phyloP scores from a whole-genome alignment of 2,329 filamentous ascomycete species.

The Knufia petricola region DNA sequence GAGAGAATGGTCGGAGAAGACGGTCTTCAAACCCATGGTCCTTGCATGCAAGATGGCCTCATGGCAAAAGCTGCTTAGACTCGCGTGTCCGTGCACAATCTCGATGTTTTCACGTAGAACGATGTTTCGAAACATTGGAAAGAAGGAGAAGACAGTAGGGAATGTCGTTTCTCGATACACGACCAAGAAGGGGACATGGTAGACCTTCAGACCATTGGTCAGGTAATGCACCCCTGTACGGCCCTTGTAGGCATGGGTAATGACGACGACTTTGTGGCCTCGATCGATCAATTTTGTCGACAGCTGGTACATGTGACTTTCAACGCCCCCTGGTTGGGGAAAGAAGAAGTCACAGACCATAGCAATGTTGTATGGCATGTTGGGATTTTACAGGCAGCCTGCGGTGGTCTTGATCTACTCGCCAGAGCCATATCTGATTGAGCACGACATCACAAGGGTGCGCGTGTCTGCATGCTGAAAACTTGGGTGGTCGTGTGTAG shows the following conservation, averaged over 20 bases:
- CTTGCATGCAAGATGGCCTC: slow-evolving; percentile 90
- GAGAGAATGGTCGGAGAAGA: slow-evolving; percentile 94
- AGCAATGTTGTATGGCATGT: slow-evolving; percentile 62
- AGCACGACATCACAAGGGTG: no score
- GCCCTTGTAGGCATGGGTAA: slow-evolving; percentile 88
- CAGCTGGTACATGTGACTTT: slow-evolving; percentile 97
- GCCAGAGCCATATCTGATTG: no score
- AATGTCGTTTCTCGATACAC: slow-evolving; percentile 91
- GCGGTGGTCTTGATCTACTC: no score
- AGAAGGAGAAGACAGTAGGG: slow-evolving; percentile 96
- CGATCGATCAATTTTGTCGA: slow-evolving; percentile 95
- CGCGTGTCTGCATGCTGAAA: no score
- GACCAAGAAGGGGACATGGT: slow-evolving; percentile 91
- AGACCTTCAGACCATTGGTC: slow-evolving; percentile 96
- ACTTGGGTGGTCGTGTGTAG: no score
- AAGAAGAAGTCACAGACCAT: slow-evolving; percentile 99
- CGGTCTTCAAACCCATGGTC: slow-evolving; percentile 91
- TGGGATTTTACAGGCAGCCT: no score
- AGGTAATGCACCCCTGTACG: slow-evolving; percentile 88
- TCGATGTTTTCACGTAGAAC: slow-evolving; percentile 88
- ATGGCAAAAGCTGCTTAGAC: slow-evolving; percentile 83
- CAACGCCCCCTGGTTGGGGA: slow-evolving; percentile 88
- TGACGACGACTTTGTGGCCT: slow-evolving; percentile 94
- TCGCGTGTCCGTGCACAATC: slow-evolving; percentile 96
- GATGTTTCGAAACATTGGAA: slow-evolving; percentile 94